Evolutionary conservation across 2,329 filamentous ascomycete species (phyloP), one percentile per base, ranked within the genome.

Genomic region (Penicillium sp.): DNA sequence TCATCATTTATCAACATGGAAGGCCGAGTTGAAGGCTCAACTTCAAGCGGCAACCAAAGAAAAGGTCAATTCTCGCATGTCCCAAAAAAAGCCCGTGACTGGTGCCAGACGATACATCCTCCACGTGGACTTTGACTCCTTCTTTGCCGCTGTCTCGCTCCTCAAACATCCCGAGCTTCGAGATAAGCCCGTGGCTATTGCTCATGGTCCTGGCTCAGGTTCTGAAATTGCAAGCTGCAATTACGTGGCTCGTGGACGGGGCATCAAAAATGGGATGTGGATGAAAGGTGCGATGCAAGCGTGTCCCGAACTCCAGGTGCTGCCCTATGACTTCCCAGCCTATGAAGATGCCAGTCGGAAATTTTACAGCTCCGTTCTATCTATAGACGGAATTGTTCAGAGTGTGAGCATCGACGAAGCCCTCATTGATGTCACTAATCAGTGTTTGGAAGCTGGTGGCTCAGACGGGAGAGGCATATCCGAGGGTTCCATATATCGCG

Each of bases 201-300:
- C 94, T 4, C 94, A 99, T 66, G 88, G 93, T 4, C 82, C 81
- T 42, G 93, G 93, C 0, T 84, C 83, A 23, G 90, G 90, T 0
- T 96, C 93, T 0, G 94, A 99, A 68, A 97, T 99, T 65, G 94
- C 94, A 21, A 96, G 92, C 59, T 99, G 94, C 74, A 99, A 99
- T 65, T 99, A 99, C 68, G 85, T 88, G 18, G 94, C 95, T 6
- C 85, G 94, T 34, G 81, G 83, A 29, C 94, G 86, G 62, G 93
- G 93, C 1, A 81, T 99, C 49, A 96, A 92, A 68, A 99, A 99
- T 62, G 95, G 95, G 34, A 99, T 97, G 94, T 99, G 95, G 94
- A 97, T 99, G 93, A 95, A 93, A 69, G 81, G 82, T 31, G 94
- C 94, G 0, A 79, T 87, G 53, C 87, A 94, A 60, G 71, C 94